Evolutionary conservation across 129 eudicot genomes (phyloP).

Genomic region (Lactuca saligna): DNA sequence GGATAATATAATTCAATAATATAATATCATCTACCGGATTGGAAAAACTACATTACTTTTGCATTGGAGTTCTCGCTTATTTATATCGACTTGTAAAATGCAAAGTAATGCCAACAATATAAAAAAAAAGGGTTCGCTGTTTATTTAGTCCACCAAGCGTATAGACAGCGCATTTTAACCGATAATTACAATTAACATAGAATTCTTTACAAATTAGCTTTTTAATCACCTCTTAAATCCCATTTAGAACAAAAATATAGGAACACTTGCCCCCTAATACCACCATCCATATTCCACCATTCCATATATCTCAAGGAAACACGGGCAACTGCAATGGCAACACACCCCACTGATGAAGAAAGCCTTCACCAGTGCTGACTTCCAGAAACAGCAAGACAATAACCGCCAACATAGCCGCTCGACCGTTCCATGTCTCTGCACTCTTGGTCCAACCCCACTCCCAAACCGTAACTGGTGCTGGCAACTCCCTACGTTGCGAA

Average conservation of each 20-base stretch:
- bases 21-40: no score
- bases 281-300: neutral
- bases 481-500: conserved; percentile 90
- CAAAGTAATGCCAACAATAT: neutral
- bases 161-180: conserved; percentile 4
- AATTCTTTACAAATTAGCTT: conserved; percentile 28
- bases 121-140: neutral
- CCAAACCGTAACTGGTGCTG: conserved; percentile 90
- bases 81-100: no score
- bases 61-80: no score
- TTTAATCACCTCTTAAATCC: conserved; percentile 22
- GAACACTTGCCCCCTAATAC: neutral
- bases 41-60: no score
- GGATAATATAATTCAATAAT: no score
- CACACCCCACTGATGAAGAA: conserved; percentile 94
- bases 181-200: conserved; percentile 35
- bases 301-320: conserved; percentile 23
- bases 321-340: conserved; percentile 57
- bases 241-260: conserved; percentile 12
- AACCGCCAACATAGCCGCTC: conserved; percentile 95
- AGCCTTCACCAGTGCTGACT: conserved; percentile 93
- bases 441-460: conserved; percentile 99
- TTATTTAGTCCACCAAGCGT: neutral
- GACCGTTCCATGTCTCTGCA: conserved; percentile 98
- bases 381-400: conserved; percentile 76